Base-by-base conservation (phyloP, 2,329 filamentous ascomycete species). In the Stagonosporopsis tanaceti region DNA sequence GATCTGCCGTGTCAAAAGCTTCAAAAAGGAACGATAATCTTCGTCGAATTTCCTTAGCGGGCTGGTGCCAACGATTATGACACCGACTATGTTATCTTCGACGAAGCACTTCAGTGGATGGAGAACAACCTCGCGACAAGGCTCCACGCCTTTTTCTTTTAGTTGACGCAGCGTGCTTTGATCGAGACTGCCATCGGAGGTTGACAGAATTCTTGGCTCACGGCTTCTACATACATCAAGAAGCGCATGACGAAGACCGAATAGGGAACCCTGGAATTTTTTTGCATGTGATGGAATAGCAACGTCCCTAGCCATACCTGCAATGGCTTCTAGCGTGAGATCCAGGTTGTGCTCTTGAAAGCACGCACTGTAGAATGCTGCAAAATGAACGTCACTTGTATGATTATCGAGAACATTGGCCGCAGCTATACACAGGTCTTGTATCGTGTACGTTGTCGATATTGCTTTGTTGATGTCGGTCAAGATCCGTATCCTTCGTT, bases 61-160 rank as follows among this genome's bases (percentile, higher is more conserved):
- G 70, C 94, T 94, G 4, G 90, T 81, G 3, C 90, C 91, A 70
- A 94, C 81, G 2, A 94, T 84, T 15, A 94, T 81, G 69, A 94
- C 93, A 1, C 90, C 91, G 1, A 92, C 84, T 1, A 90, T 87
- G 2, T 82, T 84, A 53, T 92, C 89, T 2, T 86, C 87, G 2
- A 86, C 89, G 0, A 89, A 93, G 0, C 90, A 88, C 65, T 91
- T 87, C 22, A 95, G 87, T 0, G 91, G 90, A 66, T 91, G 90
- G 2, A 93, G 82, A 6, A 93, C 89, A 17, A 91, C 84, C 1
- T 87, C 86, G n/a, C 81, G 83, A 53, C 88, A 90, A 1, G 89
- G 92, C 57, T 83, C 85, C 73, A 93, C 89, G 45, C 90, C 89
- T 39, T 93, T 85, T 68, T 92, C 89, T 35, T 89, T 83, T 27